These are phyloP conservation scores for Mycena rebaudengoi DNA, from an alignment of 768 basidiomycete genomes.

Conservation along the genomic window DNA sequence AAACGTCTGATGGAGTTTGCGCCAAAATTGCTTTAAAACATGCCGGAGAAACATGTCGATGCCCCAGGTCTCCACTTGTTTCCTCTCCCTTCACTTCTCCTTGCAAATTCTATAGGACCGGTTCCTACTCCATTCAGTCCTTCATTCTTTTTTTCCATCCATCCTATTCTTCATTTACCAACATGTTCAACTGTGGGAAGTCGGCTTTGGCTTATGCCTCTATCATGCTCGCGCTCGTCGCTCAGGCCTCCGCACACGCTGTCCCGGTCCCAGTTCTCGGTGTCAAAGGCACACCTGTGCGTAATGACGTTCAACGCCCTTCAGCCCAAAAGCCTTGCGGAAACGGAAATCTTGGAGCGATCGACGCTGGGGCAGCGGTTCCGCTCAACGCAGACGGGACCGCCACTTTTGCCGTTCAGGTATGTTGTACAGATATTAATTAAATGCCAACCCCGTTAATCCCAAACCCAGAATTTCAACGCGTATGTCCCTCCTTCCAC, in stretches of 20 bases:
- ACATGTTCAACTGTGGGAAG: neutral
- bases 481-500: neutral
- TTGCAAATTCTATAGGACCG: neutral
- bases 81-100: neutral
- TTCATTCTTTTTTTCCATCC: neutral
- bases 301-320: neutral
- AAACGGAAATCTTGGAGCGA: slow-evolving; percentile 12
- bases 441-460: neutral
- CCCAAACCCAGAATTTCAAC: neutral
- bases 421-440: neutral
- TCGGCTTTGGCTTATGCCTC: neutral
- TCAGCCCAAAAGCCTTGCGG: slow-evolving; percentile 1
- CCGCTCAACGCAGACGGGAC: neutral
- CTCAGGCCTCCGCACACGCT: slow-evolving; percentile 15
- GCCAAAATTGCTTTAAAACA: too few species aligned
- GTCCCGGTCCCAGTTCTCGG: slow-evolving; percentile 14
- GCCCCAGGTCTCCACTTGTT: neutral
- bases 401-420: neutral
- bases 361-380: neutral
- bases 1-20: too few species aligned
- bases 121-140: neutral
- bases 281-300: neutral
- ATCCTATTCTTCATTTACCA: neutral
- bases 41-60: neutral
- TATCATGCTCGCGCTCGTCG: neutral